A percentile compares a stretch with the other conserved stretches of the same genome.
Evolutionary conservation across 1,284 basidiomycete genomes (phyloP).

Genomic region (Microbotryum scabiosae): DNA sequence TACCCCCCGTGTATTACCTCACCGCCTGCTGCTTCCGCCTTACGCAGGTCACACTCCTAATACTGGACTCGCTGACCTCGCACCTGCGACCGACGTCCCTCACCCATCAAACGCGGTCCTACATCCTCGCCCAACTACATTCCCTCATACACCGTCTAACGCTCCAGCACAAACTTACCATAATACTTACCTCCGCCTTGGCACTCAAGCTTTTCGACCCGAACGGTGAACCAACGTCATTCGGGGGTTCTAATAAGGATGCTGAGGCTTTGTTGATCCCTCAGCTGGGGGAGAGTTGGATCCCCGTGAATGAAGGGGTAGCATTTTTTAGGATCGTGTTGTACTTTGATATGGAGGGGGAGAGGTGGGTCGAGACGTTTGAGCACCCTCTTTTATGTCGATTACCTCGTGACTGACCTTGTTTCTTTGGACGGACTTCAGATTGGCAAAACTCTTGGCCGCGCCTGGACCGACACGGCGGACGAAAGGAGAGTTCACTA

Average conservation of each 20-base stretch:
- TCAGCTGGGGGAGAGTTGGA: conserved; percentile 14
- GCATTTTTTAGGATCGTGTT: conserved; percentile 8
- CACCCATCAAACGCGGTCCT: conserved; percentile 3
- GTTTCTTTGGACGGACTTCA: background rate
- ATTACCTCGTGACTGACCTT: too few species aligned
- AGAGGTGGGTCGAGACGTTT: conserved; percentile 8
- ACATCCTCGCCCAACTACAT: conserved; percentile 7
- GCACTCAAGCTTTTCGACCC: conserved; percentile 22
- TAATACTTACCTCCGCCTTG: conserved; percentile 14
- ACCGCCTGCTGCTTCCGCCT: too few species aligned
- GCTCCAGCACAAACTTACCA: too few species aligned
- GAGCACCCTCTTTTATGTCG: too few species aligned
- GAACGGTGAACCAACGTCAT: conserved; percentile 13
- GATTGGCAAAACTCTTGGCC: conserved; percentile 9
- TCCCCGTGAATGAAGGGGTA: conserved; percentile 1
- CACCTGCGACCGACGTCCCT: conserved; percentile 14
- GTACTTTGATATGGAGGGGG: conserved; percentile 20
- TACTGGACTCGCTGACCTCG: conserved; percentile 22
- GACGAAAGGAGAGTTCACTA: conserved; percentile 10
- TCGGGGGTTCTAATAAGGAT: conserved; percentile 7
- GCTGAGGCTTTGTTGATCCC: conserved; percentile 26
- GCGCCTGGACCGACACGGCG: background rate
- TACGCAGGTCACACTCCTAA: conserved; percentile 20
- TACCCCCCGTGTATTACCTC: background rate
- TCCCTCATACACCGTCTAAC: background rate